Evolutionary conservation across 2,329 filamentous ascomycete species (phyloP), one percentile per base, ranked within the genome.

Genomic region (Apiospora koreana): DNA sequence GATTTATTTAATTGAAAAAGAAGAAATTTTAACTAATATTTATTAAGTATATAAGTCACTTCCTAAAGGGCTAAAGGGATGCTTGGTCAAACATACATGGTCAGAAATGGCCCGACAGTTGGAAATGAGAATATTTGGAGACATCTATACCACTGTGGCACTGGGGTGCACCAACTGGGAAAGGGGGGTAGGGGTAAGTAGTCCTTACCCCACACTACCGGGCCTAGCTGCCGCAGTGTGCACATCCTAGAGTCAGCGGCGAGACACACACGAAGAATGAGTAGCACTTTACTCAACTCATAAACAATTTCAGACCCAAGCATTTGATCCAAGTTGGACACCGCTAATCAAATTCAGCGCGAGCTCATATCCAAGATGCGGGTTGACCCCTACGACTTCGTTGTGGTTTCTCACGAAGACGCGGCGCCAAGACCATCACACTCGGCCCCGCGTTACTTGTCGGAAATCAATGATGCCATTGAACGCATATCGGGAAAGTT

Each of bases 401-500:
- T 68, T 2, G n/a, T 68, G 18, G 66, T 68, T 16, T 18, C 43
- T 18, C 45, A 42, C 45, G 31, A 68, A 25, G 66, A 68, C 12
- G 65, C 7, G 5, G 14, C 45, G 21, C 28, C 23, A 18, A 7
- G 16, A 2, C 3, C 10, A 6, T 2, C 14, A 9, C 25, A 41
- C 1, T 54, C 66, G 25, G 31, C 28, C 46, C 69, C 74, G 1
- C 72, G 71, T 18, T 77, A 79, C 72, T 75, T 81, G 25, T 43
- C 69, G 38, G 77, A 82, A 21, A 83, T 86, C 66, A 80, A 82
- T 68, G 71, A 78, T 25, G 80, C 79, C 68, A 73, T 84, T 35
- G 80, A 86, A 54, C 75, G 71, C 16, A 76, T 85, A 21, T 81
- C 79, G 31, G 74, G 79, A 10, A 75, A 75, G 1, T 75, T 88